Evolutionary conservation across 2,329 filamentous ascomycete species (phyloP).

Genomic region (Alternaria brassicicola): DNA sequence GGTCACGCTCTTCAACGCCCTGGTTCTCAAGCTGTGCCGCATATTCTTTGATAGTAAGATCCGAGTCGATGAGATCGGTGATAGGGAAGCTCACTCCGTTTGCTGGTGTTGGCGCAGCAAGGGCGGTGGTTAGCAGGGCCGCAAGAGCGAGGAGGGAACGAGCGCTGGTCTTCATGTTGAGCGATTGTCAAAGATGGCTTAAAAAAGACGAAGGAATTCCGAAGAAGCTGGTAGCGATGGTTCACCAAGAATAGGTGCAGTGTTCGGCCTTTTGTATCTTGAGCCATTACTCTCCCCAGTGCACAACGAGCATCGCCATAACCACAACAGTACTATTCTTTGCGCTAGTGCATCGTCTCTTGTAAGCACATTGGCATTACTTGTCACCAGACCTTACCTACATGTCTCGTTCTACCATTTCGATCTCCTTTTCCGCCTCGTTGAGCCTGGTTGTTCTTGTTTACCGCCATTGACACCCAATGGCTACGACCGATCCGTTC

Average conservation of each 20-base stretch:
- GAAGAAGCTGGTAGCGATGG: slow-evolving; percentile 1
- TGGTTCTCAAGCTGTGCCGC: slow-evolving; percentile 28
- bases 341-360: slow-evolving; percentile 4
- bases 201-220: neutral
- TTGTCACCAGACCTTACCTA: slow-evolving; percentile 4
- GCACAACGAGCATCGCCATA: neutral
- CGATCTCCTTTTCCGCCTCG: slow-evolving; percentile 11
- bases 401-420: slow-evolving; percentile 3
- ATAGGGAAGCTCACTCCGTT: slow-evolving; percentile 33
- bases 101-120: slow-evolving; percentile 26
- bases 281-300: neutral
- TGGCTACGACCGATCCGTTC: slow-evolving; percentile 7
- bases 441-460: neutral
- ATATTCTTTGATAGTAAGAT: slow-evolving; percentile 34
- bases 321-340: neutral
- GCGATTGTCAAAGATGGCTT: neutral
- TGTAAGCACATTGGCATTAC: slow-evolving; percentile 1
- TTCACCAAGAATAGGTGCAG: neutral
- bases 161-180: slow-evolving; percentile 29
- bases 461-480: slow-evolving; percentile 10
- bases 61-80: slow-evolving; percentile 31
- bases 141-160: slow-evolving; percentile 26
- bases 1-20: slow-evolving; percentile 5
- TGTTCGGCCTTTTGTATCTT: slow-evolving; percentile 13
- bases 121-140: slow-evolving; percentile 18